Base-by-base conservation (phyloP, 2,329 filamentous ascomycete species). In the Talaromyces sp. region DNA sequence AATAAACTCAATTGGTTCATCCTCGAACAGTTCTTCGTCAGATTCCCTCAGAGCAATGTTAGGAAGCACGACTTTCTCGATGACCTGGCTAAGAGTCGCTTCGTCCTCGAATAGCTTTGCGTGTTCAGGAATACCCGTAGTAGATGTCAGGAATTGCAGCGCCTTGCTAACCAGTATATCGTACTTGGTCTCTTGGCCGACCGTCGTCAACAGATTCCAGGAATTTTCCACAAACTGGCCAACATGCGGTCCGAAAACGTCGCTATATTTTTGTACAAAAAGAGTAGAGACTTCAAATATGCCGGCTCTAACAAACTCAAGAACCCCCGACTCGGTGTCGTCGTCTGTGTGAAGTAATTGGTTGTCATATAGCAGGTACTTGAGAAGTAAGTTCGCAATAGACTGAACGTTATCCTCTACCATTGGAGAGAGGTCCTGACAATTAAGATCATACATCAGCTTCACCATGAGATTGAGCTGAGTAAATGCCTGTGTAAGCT, bases 1-100 rank as follows among this genome's bases (percentile, higher is more conserved):
- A 71, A 99, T 99, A 73, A 96, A 99, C 75, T 99, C 95, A 66
- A 99, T 99, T 0, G 95, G 95, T 79, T 99, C 96, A 72, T 99
- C 96, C 73, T 99, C 95, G 69, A 99, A 98, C 67, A 96, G 84
- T 74, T 99, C 95, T 59, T 96, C 85, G 67, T 99, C 96, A 0
- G 93, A 95, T 70, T 97, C 95, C 66, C 96, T 87, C 63, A 99
- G 80, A 17, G 90, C 89, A 62, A 99, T 86, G 70, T 99, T 99
- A 10, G 95, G 93, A 65, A 99, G 79, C 61, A 99, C 91, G 62
- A 98, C 95, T 78, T 96, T 96, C 74, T 98, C 92, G 10, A 97
- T 91, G 58, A 99, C 91, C 73, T 96, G 90, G 19, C 87, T 87
- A 39, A 98, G 80, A 3, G 91, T 88, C 4, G 84, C 83, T 70